phyloP scores from a whole-genome alignment of 2,329 filamentous ascomycete species.

The Rosellinia necatrix region DNA sequence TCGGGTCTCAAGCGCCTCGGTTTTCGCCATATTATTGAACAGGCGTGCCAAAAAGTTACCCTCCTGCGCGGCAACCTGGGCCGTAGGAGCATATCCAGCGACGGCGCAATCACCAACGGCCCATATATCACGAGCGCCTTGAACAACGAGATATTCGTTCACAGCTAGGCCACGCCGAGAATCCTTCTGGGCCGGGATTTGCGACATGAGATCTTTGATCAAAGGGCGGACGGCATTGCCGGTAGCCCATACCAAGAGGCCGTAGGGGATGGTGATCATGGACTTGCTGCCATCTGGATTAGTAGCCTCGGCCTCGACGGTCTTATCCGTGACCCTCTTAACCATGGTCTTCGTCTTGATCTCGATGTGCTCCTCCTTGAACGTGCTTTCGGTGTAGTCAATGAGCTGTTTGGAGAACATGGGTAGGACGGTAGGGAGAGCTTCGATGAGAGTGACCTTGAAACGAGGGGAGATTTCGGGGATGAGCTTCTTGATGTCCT shows the following conservation, averaged over 20 bases:
- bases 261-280: conserved; percentile 83
- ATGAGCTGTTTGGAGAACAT: conserved; percentile 99
- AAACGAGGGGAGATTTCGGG: conserved; percentile 94
- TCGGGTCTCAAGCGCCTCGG: conserved; percentile 77
- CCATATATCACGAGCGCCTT: conserved; percentile 97
- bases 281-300: conserved; percentile 84
- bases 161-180: conserved; percentile 93
- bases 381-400: conserved; percentile 98
- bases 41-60: conserved; percentile 91
- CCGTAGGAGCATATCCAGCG: conserved; percentile 95
- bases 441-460: conserved; percentile 96
- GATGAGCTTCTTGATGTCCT: conserved; percentile 97
- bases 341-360: conserved; percentile 99
- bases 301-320: conserved; percentile 85
- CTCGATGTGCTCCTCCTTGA: conserved; percentile 97
- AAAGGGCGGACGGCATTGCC: conserved; percentile 91
- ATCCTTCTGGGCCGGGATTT: conserved; percentile 93
- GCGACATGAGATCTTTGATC: conserved; percentile 86
- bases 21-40: conserved; percentile 99
- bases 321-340: conserved; percentile 92
- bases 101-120: conserved; percentile 96
- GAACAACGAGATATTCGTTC: conserved; percentile 98
- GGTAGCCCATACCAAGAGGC: conserved; percentile 96
- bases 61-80: conserved; percentile 95
- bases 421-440: conserved; percentile 92